These are phyloP conservation scores for Citrus medica DNA, from an alignment of 345 rosid genomes.

Conservation along the genomic window DNA sequence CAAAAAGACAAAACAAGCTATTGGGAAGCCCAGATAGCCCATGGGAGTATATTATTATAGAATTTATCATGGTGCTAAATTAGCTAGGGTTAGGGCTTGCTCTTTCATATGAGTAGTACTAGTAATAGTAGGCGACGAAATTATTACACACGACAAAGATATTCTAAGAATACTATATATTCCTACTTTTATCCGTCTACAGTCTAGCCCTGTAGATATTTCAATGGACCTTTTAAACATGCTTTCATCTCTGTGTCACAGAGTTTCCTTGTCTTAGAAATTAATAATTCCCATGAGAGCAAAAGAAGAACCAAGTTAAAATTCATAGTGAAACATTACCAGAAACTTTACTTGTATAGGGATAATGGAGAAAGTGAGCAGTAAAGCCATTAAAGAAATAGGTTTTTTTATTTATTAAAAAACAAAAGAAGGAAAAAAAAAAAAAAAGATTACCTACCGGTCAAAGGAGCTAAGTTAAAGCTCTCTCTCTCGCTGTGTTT, in stretches of 20 bases:
- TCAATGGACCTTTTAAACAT: constrained; percentile 20
- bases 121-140: constrained; percentile 8
- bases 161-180: constrained; percentile 21
- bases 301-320: constrained; percentile 4
- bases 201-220: background rate
- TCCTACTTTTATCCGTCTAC: background rate
- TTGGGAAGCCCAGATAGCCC: background rate
- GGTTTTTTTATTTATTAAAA: background rate
- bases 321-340: constrained; percentile 35
- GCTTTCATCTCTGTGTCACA: constrained; percentile 27
- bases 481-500: background rate
- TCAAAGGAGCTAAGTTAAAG: constrained; percentile 3
- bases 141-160: constrained; percentile 47
- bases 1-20: constrained; percentile 20
- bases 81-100: constrained; percentile 28
- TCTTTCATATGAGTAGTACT: background rate
- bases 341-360: constrained; percentile 27
- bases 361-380: constrained; percentile 31
- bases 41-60: background rate
- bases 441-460: constrained; percentile 13
- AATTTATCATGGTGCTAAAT: background rate
- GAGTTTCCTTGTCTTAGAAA: constrained; percentile 15
- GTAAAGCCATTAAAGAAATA: constrained; percentile 21
- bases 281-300: constrained; percentile 14
- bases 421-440: no score